phyloP scores from a whole-genome alignment of 2,329 filamentous ascomycete genomes.

The Lecanosticta acicola region DNA sequence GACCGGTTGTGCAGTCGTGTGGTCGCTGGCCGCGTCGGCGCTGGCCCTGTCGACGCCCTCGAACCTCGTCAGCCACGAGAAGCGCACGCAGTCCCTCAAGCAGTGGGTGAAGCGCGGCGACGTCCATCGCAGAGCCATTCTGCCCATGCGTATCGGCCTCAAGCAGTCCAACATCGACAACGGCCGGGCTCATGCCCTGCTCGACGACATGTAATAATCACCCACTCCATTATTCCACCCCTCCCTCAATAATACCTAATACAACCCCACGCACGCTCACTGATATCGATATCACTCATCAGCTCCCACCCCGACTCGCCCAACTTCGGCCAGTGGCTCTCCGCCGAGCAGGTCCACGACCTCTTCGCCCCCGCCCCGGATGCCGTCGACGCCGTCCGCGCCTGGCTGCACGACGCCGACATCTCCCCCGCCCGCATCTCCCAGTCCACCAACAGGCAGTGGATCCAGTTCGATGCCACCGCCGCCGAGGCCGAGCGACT shows the following conservation, averaged over 20 bases:
- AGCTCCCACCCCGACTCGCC: slow-evolving; percentile 31
- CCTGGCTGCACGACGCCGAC: slow-evolving; percentile 36
- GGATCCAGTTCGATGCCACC: slow-evolving; percentile 42
- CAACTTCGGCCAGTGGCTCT: slow-evolving; percentile 38
- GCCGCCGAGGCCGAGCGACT: slow-evolving; percentile 37
- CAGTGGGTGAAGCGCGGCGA: slow-evolving; percentile 1
- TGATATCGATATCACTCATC: not conserved
- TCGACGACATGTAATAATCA: slow-evolving; percentile 10
- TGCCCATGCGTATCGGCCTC: slow-evolving; percentile 45
- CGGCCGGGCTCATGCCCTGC: slow-evolving; percentile 20
- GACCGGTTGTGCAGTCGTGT: not conserved
- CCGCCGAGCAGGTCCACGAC: slow-evolving; percentile 35
- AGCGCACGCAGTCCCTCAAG: slow-evolving; percentile 3
- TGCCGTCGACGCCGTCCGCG: slow-evolving; percentile 34
- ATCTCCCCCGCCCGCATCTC: slow-evolving; percentile 31
- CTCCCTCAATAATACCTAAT: too few relatives aligned
- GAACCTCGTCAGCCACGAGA: slow-evolving; percentile 8
- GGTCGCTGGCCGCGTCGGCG: slow-evolving; percentile 1
- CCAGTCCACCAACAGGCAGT: slow-evolving; percentile 34
- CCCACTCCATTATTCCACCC: too few relatives aligned
- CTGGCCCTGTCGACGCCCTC: slow-evolving; percentile 5
- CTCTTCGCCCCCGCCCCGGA: slow-evolving; percentile 39
- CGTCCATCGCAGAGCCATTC: slow-evolving; percentile 25
- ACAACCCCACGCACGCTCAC: too few relatives aligned
- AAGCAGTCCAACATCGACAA: slow-evolving; percentile 43